Base-by-base conservation (phyloP, 371 early-diverging fungal genomes). In the Mucor piriformis region DNA sequence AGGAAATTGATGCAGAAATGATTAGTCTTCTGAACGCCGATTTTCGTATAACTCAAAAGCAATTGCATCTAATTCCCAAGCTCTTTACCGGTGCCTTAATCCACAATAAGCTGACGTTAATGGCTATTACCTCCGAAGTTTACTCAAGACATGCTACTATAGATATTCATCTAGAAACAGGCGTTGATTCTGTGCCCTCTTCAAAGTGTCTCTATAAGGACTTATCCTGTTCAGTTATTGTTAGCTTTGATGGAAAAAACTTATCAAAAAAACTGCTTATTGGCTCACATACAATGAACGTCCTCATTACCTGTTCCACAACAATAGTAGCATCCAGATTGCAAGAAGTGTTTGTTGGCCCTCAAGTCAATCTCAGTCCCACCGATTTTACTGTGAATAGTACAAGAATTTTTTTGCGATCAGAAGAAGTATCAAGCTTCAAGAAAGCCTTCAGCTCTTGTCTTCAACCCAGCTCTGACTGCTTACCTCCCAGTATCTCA, bases 301-400 rank as follows among this genome's bases (percentile, higher is more conserved):
- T 43, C 15, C 27, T 54, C 11, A 54, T 54, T 43, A 54, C 54
- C 32, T 54, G 16, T 37, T 27, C 43, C 20, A 37, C 43, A 25
- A 54, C 54, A 54, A 43, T 54, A 18, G 49, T 16, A 48, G 15
- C 44, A 21, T 43, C 54, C 27, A 43, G 37, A 43, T 37, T 43
- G 10, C 54, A 35, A 37, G 25, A 35, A 43, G 54, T 54, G 27
- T 43, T 54, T 43, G 54, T 54, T 54, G 54, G 54, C 25, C 54
- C 42, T 29, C 54, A 54, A 29, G 11, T 54, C 20, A 43, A 40
- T 38, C 11, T 37, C 23, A 25, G n/a, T 54, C 43, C 43, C 32
- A 54, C 43, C 32, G 43, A 43, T 16, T 54, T 43, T 43, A 43
- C 27, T 54, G 42, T n/a, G 43, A 20, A 54, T 11, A 54, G 32